Evolutionary conservation across 441 rosid genomes (phyloP).

Genomic region (Euphorbia celastroides): DNA sequence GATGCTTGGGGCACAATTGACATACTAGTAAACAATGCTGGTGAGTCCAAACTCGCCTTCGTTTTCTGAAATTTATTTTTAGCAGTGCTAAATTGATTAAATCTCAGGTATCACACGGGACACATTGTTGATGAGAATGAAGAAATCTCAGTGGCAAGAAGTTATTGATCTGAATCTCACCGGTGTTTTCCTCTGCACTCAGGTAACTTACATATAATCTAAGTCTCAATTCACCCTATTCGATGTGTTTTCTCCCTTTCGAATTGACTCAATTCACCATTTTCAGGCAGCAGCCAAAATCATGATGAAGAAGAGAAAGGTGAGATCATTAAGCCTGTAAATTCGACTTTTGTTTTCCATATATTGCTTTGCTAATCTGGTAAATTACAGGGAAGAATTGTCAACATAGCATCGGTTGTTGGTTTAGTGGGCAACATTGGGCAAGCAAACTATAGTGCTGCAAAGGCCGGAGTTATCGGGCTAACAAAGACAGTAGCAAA

Average conservation of each 20-base stretch:
- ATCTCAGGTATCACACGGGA: slow-evolving; percentile 83
- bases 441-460: slow-evolving; percentile 95
- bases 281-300: slow-evolving; percentile 91
- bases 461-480: slow-evolving; percentile 95
- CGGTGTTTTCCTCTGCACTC: slow-evolving; percentile 89
- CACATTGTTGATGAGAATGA: slow-evolving; percentile 88
- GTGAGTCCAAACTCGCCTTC: slow-evolving; percentile 23
- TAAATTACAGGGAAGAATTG: slow-evolving; percentile 70
- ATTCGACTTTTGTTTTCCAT: not conserved
- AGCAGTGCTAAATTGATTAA: slow-evolving; percentile 13
- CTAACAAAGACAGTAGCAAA: slow-evolving; percentile 72
- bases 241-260: slow-evolving; percentile 10
- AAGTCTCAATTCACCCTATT: slow-evolving; percentile 3
- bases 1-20: slow-evolving; percentile 96
- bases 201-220: slow-evolving; percentile 38
- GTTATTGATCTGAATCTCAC: slow-evolving; percentile 93
- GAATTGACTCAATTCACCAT: slow-evolving; percentile 25
- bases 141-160: slow-evolving; percentile 86
- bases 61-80: slow-evolving; percentile 11
- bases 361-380: slow-evolving; percentile 27
- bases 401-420: slow-evolving; percentile 80
- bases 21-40: slow-evolving; percentile 87
- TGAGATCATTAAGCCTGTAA: slow-evolving; percentile 15
- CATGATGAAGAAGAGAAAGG: slow-evolving; percentile 96
- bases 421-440: slow-evolving; percentile 87